Percentiles rank a stretch among this genome's conserved stretches.
Evolutionary conservation across 176 grass and related monocot species (phyloP).

Genomic region (Metroxylon sagu): DNA sequence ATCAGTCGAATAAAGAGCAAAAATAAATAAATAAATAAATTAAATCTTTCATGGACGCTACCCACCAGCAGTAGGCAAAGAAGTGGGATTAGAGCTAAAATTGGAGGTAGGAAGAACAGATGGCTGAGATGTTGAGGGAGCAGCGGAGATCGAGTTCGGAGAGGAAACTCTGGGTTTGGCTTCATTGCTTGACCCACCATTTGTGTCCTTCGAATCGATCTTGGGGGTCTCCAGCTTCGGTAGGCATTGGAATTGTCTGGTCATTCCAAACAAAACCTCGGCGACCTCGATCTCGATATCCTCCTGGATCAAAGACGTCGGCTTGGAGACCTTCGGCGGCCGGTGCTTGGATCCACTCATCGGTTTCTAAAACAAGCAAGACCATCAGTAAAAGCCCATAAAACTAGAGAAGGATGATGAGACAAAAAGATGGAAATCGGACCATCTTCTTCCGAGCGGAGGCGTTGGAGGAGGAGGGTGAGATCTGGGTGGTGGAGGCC

Average conservation of each 20-base stretch:
- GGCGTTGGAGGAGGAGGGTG: constrained; percentile 50
- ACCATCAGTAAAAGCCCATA: constrained; percentile 9
- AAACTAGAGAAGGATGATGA: constrained; percentile 1
- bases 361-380: constrained; percentile 38
- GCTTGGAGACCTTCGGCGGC: constrained; percentile 47
- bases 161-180: constrained; percentile 62
- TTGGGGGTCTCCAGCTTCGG: constrained; percentile 60
- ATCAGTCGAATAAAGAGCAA: neutral
- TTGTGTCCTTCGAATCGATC: constrained; percentile 36
- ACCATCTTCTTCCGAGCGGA: constrained; percentile 80
- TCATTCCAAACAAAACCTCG: constrained; percentile 90
- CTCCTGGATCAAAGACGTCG: constrained; percentile 75
- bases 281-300: constrained; percentile 88
- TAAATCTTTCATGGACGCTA: neutral
- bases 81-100: constrained; percentile 32
- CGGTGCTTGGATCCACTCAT: constrained; percentile 30
- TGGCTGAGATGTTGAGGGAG: constrained; percentile 16
- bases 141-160: constrained; percentile 24
- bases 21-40: constrained; percentile 1
- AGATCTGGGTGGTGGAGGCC: constrained; percentile 46
- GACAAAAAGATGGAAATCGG: neutral
- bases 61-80: constrained; percentile 42
- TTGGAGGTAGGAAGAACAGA: constrained; percentile 40
- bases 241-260: constrained; percentile 56
- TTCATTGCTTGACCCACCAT: constrained; percentile 18